phyloP scores from a whole-genome alignment of 805 yeast species.

The Candida morakotiae region DNA sequence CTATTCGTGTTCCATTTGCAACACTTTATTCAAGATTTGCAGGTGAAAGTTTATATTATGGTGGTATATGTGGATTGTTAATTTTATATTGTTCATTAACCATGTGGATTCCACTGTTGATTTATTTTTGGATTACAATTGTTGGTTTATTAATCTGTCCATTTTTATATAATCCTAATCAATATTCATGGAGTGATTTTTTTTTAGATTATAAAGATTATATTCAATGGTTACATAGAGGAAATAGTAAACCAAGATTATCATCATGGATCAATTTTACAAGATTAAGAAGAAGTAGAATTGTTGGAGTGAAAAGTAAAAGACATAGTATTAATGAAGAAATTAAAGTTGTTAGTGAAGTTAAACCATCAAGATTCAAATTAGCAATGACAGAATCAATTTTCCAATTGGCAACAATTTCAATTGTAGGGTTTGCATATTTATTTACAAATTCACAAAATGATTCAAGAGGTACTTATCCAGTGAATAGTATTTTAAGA shows the following conservation, averaged over 20 bases:
- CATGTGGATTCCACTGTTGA: slow-evolving; percentile 56
- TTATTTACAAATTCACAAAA: slow-evolving; percentile 53
- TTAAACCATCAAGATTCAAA: slow-evolving; percentile 46
- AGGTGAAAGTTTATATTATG: slow-evolving; percentile 59
- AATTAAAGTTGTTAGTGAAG: slow-evolving; percentile 39
- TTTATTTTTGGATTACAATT: slow-evolving; percentile 73
- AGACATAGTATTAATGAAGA: slow-evolving; percentile 33
- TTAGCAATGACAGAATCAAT: slow-evolving; percentile 38
- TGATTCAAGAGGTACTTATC: slow-evolving; percentile 29
- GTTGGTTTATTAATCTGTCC: slow-evolving; percentile 67
- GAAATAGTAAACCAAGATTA: slow-evolving; percentile 39
- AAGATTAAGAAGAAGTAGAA: slow-evolving; percentile 47
- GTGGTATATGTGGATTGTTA: slow-evolving; percentile 47
- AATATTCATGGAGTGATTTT: slow-evolving; percentile 64
- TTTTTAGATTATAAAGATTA: slow-evolving; percentile 63
- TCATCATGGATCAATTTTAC: slow-evolving; percentile 46
- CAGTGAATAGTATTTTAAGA: slow-evolving; percentile 42
- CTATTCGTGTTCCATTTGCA: slow-evolving; percentile 73
- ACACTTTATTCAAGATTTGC: slow-evolving; percentile 75
- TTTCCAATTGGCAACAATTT: slow-evolving; percentile 31
- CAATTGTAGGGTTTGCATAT: slow-evolving; percentile 42
- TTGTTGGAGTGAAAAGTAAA: slow-evolving; percentile 52
- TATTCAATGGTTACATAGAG: slow-evolving; percentile 48
- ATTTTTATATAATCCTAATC: slow-evolving; percentile 73
- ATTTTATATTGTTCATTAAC: slow-evolving; percentile 54